Evolutionary conservation across 345 rosid species (phyloP), one percentile per base, ranked within the genome.

Genomic region (Salix suchowensis): DNA sequence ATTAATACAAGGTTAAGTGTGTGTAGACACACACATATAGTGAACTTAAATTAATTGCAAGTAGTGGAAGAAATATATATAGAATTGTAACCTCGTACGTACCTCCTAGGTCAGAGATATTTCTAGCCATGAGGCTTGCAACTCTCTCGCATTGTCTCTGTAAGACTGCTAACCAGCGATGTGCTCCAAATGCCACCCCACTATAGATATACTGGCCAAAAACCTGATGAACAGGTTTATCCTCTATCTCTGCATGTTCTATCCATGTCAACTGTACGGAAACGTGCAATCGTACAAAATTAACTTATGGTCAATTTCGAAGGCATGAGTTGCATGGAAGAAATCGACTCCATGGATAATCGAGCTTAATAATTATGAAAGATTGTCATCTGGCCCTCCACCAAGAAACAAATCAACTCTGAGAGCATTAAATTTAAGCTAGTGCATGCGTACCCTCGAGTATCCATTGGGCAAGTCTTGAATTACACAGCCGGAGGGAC

Each of bases 391-490:
- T 12, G 2, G 12, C 26, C 23, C 28, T 58, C 64, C 64, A n/a
- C 15, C 64, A 58, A 58, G 15, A 58, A 58, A 58, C 64, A 58
- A 26, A 37, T 4, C 2, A 30, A 55, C 15, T 14, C 13, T 74
- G 30, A 23, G 32, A 21, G 34, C 16, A 54, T 11, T 37, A 23
- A 73, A 34, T 9, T 14, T 60, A 13, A 18, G 24, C 32, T 9
- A 26, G 34, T 44, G 4, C 14, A 2, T 21, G 37, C 84, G 4
- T 19, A 91, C 97, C 88, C 84, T 88, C 40, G 99, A 92, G 85
- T 96, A 96, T 11, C 99, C 99, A 79, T 94, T 94, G 58, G 98
- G 97, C 95, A 96, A 90, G 76, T 96, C 99, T 77, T 91, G 97
- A 79, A 96, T 92, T 26, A 94, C 69, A 76, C 98, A 94, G 26